phyloP scores from a whole-genome alignment of 2,329 filamentous ascomycete species.

The Fusarium transvaalense region DNA sequence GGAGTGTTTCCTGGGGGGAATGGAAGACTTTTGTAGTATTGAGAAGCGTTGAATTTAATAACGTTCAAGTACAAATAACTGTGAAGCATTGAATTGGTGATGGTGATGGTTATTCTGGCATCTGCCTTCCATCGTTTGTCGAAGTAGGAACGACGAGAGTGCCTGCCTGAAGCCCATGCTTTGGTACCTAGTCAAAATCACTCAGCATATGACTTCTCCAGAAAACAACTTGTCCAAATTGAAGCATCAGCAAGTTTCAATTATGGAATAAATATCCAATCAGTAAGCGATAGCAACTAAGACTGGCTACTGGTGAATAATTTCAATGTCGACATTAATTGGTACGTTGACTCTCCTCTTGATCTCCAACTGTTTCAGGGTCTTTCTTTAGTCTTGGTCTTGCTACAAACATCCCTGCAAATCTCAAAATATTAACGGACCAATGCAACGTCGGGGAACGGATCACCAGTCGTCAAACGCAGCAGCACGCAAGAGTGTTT shows the following conservation, averaged over 20 bases:
- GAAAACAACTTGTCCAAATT: background rate
- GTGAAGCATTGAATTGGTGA: background rate
- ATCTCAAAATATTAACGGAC: slow-evolving; percentile 10
- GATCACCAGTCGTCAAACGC: slow-evolving; percentile 42
- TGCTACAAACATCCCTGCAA: slow-evolving; percentile 18
- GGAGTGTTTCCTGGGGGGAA: background rate
- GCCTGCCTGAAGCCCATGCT: too few relatives aligned
- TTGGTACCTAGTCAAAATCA: background rate
- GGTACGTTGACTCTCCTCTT: slow-evolving; percentile 14
- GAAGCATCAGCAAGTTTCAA: background rate
- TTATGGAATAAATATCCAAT: background rate
- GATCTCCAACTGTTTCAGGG: slow-evolving; percentile 26
- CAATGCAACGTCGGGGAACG: slow-evolving; percentile 16
- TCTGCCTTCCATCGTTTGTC: background rate
- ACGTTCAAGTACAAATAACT: background rate
- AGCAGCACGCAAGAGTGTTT: slow-evolving; percentile 31
- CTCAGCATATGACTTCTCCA: background rate
- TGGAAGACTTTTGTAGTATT: background rate
- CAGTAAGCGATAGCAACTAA: background rate
- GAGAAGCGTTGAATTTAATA: background rate
- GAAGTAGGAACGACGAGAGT: too few relatives aligned
- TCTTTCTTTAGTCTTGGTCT: slow-evolving; percentile 7
- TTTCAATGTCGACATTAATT: background rate
- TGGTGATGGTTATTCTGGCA: background rate
- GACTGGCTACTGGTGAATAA: background rate